Evolutionary conservation across 345 rosid species (phyloP).

Genomic region (Kernera saxatilis): DNA sequence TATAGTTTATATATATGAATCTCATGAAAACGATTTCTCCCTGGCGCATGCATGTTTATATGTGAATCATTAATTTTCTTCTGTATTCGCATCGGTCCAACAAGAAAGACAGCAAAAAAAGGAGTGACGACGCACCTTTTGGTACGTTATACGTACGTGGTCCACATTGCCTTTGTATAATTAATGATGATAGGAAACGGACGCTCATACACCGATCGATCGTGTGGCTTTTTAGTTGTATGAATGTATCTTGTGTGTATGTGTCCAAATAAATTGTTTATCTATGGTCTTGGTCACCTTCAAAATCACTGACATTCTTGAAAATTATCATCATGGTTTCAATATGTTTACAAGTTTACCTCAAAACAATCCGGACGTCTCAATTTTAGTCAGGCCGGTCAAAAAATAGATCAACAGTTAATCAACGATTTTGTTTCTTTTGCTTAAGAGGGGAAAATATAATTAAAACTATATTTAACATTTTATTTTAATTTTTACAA

Average conservation of each 20-base stretch:
- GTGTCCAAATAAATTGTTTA: not conserved
- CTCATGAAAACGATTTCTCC: slow-evolving; percentile 30
- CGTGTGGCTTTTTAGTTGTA: slow-evolving; percentile 11
- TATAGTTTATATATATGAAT: slow-evolving; percentile 3
- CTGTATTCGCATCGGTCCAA: slow-evolving; percentile 23
- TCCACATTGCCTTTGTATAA: slow-evolving; percentile 24
- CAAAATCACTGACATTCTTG: not conserved
- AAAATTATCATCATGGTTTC: not conserved
- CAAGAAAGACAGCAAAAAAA: slow-evolving; percentile 23
- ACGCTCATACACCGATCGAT: slow-evolving; percentile 4
- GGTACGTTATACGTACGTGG: slow-evolving; percentile 30
- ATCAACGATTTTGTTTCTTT: not conserved
- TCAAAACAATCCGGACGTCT: not conserved
- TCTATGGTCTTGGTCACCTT: not conserved
- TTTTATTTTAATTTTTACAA: not conserved
- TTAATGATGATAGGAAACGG: not conserved
- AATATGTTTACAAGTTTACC: not conserved
- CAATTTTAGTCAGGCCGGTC: not conserved
- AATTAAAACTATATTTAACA: not conserved
- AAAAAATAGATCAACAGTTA: not conserved
- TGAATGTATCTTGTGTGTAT: not conserved
- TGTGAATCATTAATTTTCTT: slow-evolving; percentile 12
- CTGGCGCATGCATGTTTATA: slow-evolving; percentile 26
- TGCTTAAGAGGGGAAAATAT: not conserved
- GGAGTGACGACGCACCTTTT: slow-evolving; percentile 17